Percentiles rank a stretch among this genome's conserved stretches.
These are phyloP conservation scores for Hordeum vulgare DNA, from an alignment of 176 grass and related monocot genomes.

Conservation along the genomic window DNA sequence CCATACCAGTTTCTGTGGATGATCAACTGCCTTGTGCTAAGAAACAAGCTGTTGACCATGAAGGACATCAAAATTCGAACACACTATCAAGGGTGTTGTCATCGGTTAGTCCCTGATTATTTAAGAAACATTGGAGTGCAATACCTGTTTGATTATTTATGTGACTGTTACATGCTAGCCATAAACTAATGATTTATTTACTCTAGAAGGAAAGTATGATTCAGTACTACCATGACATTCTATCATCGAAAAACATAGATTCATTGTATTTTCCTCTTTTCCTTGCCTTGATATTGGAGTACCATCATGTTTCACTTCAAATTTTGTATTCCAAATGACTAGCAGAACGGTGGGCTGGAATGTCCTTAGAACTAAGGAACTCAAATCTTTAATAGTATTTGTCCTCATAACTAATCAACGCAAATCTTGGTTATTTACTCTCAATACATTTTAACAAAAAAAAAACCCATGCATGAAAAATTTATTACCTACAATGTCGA, in stretches of 20 bases:
- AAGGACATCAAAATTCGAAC: conserved; percentile 32
- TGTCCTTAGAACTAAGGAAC: not conserved
- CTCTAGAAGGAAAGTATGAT: not conserved
- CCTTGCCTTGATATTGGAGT: not conserved
- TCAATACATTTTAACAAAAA: not conserved
- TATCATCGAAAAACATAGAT: not conserved
- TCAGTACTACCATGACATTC: not conserved
- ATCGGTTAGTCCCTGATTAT: conserved; percentile 41
- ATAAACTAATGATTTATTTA: not conserved
- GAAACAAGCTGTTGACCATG: conserved; percentile 52
- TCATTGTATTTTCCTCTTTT: not conserved
- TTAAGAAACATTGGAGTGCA: not conserved
- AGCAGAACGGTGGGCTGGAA: not conserved
- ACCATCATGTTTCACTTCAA: not conserved
- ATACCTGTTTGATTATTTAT: not conserved
- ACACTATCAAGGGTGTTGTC: conserved; percentile 49
- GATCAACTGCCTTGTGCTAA: conserved; percentile 55
- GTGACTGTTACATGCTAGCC: not conserved
- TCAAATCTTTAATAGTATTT: not conserved
- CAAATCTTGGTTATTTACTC: not conserved
- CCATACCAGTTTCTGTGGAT: conserved; percentile 45
- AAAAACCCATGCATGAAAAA: not conserved
- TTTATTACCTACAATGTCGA: not conserved
- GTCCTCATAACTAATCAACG: not conserved
- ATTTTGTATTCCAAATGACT: not conserved